phyloP scores from a whole-genome alignment of 495 filamentous ascomycete genomes.

The Trichoderma erinaceum region DNA sequence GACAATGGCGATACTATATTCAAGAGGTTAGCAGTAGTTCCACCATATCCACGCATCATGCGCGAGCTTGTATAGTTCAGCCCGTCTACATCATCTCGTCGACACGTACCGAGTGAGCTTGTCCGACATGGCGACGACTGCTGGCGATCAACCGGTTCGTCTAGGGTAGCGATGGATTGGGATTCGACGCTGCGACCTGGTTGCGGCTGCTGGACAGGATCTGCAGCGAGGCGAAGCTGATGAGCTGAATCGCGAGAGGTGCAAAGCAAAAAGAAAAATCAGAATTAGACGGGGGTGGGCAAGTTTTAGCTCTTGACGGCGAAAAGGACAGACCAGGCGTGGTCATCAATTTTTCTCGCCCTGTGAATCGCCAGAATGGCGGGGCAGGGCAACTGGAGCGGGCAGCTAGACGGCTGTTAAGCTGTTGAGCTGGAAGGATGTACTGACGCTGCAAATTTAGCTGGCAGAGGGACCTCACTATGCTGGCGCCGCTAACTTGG shows the following conservation, averaged over 20 bases:
- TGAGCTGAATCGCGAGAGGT: conserved; percentile 6
- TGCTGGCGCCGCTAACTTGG: not conserved
- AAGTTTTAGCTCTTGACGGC: not conserved
- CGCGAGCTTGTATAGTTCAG: not conserved
- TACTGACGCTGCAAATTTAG: not conserved
- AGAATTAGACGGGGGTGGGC: not conserved
- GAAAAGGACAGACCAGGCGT: conserved; percentile 20
- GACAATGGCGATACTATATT: conserved; percentile 87
- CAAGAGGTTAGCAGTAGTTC: not conserved
- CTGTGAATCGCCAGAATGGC: conserved; percentile 12
- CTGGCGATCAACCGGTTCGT: not conserved
- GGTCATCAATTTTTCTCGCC: conserved; percentile 16
- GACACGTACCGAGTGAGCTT: conserved; percentile 69
- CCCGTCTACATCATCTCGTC: not conserved
- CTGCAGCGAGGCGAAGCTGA: not conserved
- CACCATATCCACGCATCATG: not conserved
- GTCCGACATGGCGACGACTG: conserved; percentile 61
- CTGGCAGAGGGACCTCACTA: not conserved
- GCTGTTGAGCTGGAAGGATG: not conserved
- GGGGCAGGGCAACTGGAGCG: conserved; percentile 10
- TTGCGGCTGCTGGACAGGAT: conserved; percentile 6
- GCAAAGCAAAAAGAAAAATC: conserved; percentile 12
- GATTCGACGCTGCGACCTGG: not conserved
- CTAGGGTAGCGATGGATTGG: conserved; percentile 16
- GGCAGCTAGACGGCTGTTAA: conserved; percentile 4